Percentiles rank a stretch among this genome's conserved stretches.
These are phyloP conservation scores for Pseudopyrenochaeta lycopersici DNA, from an alignment of 2,329 filamentous ascomycete species.

Conservation along the genomic window DNA sequence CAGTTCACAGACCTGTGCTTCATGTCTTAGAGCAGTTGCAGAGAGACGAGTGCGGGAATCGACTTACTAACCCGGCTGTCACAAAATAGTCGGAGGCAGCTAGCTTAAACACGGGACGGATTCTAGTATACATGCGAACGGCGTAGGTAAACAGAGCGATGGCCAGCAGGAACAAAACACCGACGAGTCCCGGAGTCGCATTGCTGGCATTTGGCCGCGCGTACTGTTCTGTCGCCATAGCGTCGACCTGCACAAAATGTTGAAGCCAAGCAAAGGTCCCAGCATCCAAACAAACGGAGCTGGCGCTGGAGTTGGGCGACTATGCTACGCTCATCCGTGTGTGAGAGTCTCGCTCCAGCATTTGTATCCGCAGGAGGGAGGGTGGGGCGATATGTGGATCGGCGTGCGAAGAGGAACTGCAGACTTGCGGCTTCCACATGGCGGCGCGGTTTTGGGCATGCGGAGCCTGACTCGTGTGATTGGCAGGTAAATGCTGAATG, in stretches of 20 bases:
- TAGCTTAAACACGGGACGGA: conserved; percentile 7
- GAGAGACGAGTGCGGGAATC: background rate
- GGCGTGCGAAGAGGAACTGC: background rate
- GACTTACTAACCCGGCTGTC: conserved; percentile 6
- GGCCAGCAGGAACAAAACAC: conserved; percentile 4
- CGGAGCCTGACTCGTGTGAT: too few relatives aligned
- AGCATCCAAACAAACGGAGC: background rate
- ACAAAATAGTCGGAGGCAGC: conserved; percentile 9
- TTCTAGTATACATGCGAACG: conserved; percentile 6
- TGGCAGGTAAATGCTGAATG: too few relatives aligned
- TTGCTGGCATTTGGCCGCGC: conserved; percentile 5
- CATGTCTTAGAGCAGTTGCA: background rate
- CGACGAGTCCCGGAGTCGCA: conserved; percentile 4
- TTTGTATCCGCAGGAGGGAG: background rate
- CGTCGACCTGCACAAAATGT: too few relatives aligned
- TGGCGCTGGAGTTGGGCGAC: background rate
- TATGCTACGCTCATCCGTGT: too few relatives aligned
- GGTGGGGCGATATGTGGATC: too few relatives aligned
- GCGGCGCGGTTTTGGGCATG: too few relatives aligned
- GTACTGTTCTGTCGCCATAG: background rate
- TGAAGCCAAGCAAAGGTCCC: too few relatives aligned
- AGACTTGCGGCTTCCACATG: background rate
- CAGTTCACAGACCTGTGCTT: conserved; percentile 7
- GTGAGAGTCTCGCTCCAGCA: too few relatives aligned
- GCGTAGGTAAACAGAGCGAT: conserved; percentile 4